A percentile compares a stretch with the other conserved stretches of the same genome.
Conservation (phyloP, 192 early-diverging fungal genomes). For the Radiomyces spectabilis region DNA sequence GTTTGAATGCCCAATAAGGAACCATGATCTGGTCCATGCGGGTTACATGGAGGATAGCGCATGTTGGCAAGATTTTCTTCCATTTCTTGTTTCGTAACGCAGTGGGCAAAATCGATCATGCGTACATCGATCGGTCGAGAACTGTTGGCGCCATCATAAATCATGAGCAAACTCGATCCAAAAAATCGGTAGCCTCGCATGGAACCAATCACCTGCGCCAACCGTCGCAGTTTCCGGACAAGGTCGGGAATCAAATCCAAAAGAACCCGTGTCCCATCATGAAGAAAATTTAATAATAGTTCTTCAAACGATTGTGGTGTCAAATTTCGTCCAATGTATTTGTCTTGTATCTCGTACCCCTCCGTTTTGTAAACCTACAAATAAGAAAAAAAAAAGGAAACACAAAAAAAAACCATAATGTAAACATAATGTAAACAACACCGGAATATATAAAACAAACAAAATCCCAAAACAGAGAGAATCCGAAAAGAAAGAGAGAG, state of each 20-base stretch:
- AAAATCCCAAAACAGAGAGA: not conserved
- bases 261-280: constrained; percentile 72
- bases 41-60: constrained; percentile 35
- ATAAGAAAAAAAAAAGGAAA: not conserved
- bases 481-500: no score
- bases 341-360: constrained; percentile 78
- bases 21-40: constrained; percentile 64
- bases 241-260: constrained; percentile 77
- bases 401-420: constrained; percentile 16
- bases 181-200: constrained; percentile 88
- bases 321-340: constrained; percentile 90
- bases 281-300: constrained; percentile 73
- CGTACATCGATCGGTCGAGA: constrained; percentile 61
- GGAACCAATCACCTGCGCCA: constrained; percentile 68
- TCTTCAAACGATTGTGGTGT: constrained; percentile 71
- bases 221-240: constrained; percentile 60
- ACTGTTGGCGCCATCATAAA: constrained; percentile 74
- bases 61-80: constrained; percentile 1
- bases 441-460: not conserved
- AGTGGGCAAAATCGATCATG: constrained; percentile 98
- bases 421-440: not conserved
- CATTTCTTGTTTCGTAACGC: constrained; percentile 50
- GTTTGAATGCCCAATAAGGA: constrained; percentile 72
- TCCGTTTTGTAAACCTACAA: constrained; percentile 74
- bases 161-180: constrained; percentile 77